Evolutionary conservation across 73 alveolate genomes (phyloP), one percentile per base, ranked within the genome.

Genomic region (Tetrahymena borealis): DNA sequence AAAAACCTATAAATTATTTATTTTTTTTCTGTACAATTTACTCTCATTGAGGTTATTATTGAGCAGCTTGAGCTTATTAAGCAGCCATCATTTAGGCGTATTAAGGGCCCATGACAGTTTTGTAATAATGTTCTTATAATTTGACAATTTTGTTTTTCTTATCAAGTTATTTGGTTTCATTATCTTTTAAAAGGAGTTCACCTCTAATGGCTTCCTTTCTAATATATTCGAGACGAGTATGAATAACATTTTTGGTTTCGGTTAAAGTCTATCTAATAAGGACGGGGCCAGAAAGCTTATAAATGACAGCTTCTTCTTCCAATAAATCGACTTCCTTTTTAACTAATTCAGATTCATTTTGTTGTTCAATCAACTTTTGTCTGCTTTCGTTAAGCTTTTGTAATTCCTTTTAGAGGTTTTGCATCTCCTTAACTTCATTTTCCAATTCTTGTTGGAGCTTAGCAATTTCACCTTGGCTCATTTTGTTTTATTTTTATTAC

Each of bases 321-420:
- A 93, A 90, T 32, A 93, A 35, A 40, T 93, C 95, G 40, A 93
- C 39, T 93, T 93, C 95, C 42, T 85, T 93, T 41, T 93, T 78
- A 77, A 93, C 95, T 36, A 93, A 39, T 93, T 93, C 95, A 93
- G 90, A 79, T 90, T 93, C 95, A 39, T 93, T 90, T 60, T 85
- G 91, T 41, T 93, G 40, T 90, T 93, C 95, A 31, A 93, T 93
- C n/a, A 93, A 78, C 78, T 42, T 78, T 78, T 93, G 42, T 93
- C 95, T 93, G 31, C 95, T 93, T 92, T 38, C 36, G 37, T 38
- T 92, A 60, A 92, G 85, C 38, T 78, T 32, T 24, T 16, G 37
- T 39, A 79, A 79, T 36, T 79, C 43, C n/a, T 33, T 36, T 79
- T 79, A 79, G 40, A 38, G 43, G 24, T 79, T 79, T 79, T 78